A percentile compares a stretch with the other conserved stretches of the same genome.
These are phyloP conservation scores for Xylaria grammica DNA, from an alignment of 495 filamentous ascomycete species.

Conservation along the genomic window DNA sequence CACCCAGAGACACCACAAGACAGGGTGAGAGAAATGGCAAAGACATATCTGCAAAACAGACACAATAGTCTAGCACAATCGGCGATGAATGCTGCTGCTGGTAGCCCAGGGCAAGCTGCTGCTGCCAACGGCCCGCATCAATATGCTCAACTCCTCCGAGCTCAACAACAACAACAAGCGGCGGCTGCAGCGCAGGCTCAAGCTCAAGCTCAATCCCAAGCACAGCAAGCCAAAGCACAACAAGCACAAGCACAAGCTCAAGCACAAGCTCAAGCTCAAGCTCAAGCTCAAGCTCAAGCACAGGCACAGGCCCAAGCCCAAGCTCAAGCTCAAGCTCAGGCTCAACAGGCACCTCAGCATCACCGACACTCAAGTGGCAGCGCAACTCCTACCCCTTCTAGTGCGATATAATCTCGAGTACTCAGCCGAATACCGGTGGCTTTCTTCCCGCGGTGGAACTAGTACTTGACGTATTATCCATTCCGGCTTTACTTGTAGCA, in stretches of 20 bases:
- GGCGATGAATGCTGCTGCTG: conserved; percentile 72
- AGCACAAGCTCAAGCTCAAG: neutral
- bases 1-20: conserved; percentile 45
- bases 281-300: conserved; percentile 12
- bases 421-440: neutral
- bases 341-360: conserved; percentile 37
- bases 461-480: neutral
- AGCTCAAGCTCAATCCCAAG: conserved; percentile 21
- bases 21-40: conserved; percentile 38
- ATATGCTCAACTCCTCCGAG: conserved; percentile 75
- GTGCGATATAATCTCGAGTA: conserved; percentile 24
- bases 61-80: conserved; percentile 53
- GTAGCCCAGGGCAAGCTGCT: conserved; percentile 43
- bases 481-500: conserved; percentile 1
- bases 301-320: conserved; percentile 30
- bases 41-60: conserved; percentile 29
- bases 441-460: neutral
- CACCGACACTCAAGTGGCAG: conserved; percentile 52
- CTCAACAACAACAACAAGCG: conserved; percentile 62
- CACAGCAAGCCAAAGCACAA: conserved; percentile 20
- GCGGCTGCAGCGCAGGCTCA: conserved; percentile 26
- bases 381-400: conserved; percentile 44
- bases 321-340: conserved; percentile 21
- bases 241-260: conserved; percentile 2
- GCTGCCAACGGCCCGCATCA: conserved; percentile 61